Evolutionary conservation across 441 rosid genomes (phyloP).

Genomic region (Pelargonium fulgidum): DNA sequence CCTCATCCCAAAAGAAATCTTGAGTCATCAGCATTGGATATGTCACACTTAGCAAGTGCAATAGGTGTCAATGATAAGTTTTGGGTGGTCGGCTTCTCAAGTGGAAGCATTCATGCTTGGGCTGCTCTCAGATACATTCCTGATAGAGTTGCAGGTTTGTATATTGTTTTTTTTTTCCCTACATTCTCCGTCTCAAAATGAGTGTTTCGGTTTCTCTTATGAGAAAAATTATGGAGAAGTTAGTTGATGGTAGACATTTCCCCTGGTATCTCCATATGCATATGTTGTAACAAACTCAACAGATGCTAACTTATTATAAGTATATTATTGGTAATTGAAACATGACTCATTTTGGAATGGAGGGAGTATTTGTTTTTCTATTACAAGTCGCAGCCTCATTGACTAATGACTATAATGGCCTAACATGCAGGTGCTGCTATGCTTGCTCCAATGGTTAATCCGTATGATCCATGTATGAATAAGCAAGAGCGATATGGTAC

Average conservation of each 20-base stretch:
- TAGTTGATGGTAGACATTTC: no score
- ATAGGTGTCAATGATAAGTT: constrained; percentile 45
- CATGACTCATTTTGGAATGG: no score
- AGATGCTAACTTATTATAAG: no score
- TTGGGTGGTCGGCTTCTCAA: constrained; percentile 66
- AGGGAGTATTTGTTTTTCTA: no score
- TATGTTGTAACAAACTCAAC: no score
- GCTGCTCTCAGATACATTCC: constrained; percentile 70
- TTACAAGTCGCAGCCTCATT: neutral
- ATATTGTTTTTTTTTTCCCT: neutral
- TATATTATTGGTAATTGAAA: no score
- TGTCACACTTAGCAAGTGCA: constrained; percentile 46
- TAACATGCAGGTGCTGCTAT: constrained; percentile 56
- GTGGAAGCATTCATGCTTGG: constrained; percentile 69
- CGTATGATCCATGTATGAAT: constrained; percentile 53
- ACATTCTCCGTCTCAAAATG: neutral
- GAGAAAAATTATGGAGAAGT: no score
- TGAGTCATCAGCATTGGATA: constrained; percentile 57
- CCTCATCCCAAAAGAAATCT: constrained; percentile 52
- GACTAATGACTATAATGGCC: neutral
- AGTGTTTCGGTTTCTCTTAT: no score
- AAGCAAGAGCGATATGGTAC: constrained; percentile 44
- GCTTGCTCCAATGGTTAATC: constrained; percentile 64
- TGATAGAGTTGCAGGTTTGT: constrained; percentile 53
- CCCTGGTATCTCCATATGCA: no score